Percentiles rank a stretch among this genome's conserved stretches.
Conservation (phyloP, 2,329 filamentous ascomycete species). For the Escovopsis sp. region DNA sequence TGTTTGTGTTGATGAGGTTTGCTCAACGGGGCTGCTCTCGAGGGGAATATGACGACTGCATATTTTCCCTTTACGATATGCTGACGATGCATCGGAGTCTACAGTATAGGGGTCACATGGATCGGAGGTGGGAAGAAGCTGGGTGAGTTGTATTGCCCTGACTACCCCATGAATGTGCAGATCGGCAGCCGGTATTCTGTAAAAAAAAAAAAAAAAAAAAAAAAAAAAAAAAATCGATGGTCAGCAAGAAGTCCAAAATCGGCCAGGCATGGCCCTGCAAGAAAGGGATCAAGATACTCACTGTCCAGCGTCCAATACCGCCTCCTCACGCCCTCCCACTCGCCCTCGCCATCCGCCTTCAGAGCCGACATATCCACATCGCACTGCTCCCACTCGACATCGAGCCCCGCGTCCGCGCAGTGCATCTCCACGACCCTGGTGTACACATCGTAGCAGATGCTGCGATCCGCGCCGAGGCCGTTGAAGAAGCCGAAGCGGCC, state of each 20-base stretch:
- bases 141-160: no score
- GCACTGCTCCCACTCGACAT: slow-evolving; percentile 73
- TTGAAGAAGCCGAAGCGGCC: slow-evolving; percentile 82
- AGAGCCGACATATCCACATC: slow-evolving; percentile 53
- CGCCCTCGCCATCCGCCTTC: slow-evolving; percentile 49
- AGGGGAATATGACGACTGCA: no score
- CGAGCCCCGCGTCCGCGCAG: slow-evolving; percentile 72
- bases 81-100: no score
- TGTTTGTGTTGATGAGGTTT: no score
- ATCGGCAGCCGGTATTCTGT: slow-evolving; percentile 56
- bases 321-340: slow-evolving; percentile 79
- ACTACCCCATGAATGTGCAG: slow-evolving; percentile 58
- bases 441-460: slow-evolving; percentile 93
- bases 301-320: slow-evolving; percentile 79
- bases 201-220: not conserved
- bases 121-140: no score
- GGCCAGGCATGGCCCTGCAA: no score
- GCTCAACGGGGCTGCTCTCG: no score
- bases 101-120: no score
- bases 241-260: no score
- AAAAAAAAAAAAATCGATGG: no score
- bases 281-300: slow-evolving; percentile 21
- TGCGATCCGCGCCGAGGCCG: slow-evolving; percentile 79
- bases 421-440: slow-evolving; percentile 85
- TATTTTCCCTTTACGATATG: no score